These are phyloP conservation scores for Vitellaria paradoxa DNA, from an alignment of 179 eudicot species.

Conservation along the genomic window DNA sequence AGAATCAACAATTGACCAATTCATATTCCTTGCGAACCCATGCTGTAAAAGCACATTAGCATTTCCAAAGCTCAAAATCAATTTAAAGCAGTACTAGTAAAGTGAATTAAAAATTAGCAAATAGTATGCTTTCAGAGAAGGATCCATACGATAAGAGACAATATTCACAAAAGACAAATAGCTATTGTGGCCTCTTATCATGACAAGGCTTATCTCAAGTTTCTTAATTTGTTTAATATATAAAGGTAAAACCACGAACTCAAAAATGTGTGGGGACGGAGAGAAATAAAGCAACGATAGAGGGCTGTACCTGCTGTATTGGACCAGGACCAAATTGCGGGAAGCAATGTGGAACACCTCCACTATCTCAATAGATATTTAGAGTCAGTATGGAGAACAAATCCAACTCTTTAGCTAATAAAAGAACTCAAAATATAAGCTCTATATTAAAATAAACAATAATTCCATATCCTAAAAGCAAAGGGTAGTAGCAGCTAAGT, in stretches of 20 bases:
- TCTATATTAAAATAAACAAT: background rate
- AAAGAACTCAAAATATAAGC: background rate
- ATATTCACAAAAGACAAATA: background rate
- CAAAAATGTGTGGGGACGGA: no score
- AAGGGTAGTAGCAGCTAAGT: background rate
- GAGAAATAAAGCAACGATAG: background rate
- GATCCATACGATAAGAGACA: background rate
- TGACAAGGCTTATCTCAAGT: background rate
- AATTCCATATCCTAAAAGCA: background rate
- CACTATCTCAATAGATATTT: conserved; percentile 44
- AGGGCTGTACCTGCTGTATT: conserved; percentile 82
- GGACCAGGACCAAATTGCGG: conserved; percentile 97
- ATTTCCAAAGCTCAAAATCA: conserved; percentile 21
- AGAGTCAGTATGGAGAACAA: conserved; percentile 23
- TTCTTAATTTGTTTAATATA: background rate
- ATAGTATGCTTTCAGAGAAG: background rate
- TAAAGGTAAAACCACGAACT: background rate
- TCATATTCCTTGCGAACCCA: conserved; percentile 91
- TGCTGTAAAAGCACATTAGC: conserved; percentile 52
- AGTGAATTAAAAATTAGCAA: no score
- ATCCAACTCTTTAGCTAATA: background rate
- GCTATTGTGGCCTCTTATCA: background rate
- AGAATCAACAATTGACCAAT: conserved; percentile 79
- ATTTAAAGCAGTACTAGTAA: background rate
- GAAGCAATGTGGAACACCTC: conserved; percentile 97